Evolutionary conservation across 2,329 filamentous ascomycete genomes (phyloP).

Genomic region (Monosporascus sp.): DNA sequence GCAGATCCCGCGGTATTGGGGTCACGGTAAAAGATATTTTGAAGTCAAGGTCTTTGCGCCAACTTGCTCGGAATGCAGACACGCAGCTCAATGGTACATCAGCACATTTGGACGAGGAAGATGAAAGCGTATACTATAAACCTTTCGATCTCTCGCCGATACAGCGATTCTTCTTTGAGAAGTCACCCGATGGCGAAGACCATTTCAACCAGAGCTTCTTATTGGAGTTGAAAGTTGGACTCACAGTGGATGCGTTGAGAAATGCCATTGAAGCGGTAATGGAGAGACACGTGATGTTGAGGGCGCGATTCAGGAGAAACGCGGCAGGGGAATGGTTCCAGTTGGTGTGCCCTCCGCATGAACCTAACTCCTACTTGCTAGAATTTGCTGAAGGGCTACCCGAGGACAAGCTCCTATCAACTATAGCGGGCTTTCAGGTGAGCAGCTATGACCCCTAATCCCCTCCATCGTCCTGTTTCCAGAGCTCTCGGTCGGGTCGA

Average conservation of each 20-base stretch:
- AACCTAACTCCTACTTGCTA: neutral
- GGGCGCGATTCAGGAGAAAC: slow-evolving; percentile 23
- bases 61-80: slow-evolving; percentile 18
- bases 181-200: slow-evolving; percentile 24
- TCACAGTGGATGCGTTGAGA: slow-evolving; percentile 9
- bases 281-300: slow-evolving; percentile 29
- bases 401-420: neutral
- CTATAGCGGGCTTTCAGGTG: neutral
- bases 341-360: neutral
- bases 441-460: too few relatives aligned
- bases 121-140: slow-evolving; percentile 2
- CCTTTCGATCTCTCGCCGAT: slow-evolving; percentile 37
- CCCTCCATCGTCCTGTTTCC: too few relatives aligned
- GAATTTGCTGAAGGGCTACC: neutral
- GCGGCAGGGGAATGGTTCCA: neutral
- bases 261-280: slow-evolving; percentile 21
- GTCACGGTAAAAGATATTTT: slow-evolving; percentile 29
- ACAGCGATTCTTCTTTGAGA: slow-evolving; percentile 36
- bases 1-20: slow-evolving; percentile 22
- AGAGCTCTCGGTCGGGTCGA: too few relatives aligned
- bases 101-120: slow-evolving; percentile 5
- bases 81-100: slow-evolving; percentile 2
- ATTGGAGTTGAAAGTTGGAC: slow-evolving; percentile 25
- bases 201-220: slow-evolving; percentile 34
- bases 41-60: slow-evolving; percentile 15